Evolutionary conservation across 768 basidiomycete genomes (phyloP).

Genomic region (Lepiota brunneoincarnata): DNA sequence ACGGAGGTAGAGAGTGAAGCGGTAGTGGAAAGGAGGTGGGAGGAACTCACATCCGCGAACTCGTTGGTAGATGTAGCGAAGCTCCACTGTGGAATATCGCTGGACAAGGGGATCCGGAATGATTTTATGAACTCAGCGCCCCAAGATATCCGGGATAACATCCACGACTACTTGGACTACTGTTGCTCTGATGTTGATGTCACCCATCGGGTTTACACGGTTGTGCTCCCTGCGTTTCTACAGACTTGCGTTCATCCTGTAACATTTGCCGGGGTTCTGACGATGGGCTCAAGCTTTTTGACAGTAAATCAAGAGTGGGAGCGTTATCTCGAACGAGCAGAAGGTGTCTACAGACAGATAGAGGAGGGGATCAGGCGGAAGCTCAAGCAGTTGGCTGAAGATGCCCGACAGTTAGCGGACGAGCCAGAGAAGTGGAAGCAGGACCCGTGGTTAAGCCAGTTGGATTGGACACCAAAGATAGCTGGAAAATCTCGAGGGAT

Average conservation of each 20-base stretch:
- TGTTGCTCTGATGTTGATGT: constrained; percentile 83
- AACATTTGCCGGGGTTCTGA: constrained; percentile 85
- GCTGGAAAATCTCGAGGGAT: constrained; percentile 69
- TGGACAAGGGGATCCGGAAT: constrained; percentile 76
- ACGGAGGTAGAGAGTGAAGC: constrained; percentile 26
- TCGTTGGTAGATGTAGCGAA: constrained; percentile 90
- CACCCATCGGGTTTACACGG: constrained; percentile 78
- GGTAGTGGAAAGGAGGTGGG: constrained; percentile 70
- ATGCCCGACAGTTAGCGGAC: constrained; percentile 62
- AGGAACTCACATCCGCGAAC: constrained; percentile 89
- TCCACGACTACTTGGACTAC: constrained; percentile 78
- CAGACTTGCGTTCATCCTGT: constrained; percentile 87
- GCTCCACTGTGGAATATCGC: constrained; percentile 77
- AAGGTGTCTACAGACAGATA: constrained; percentile 64
- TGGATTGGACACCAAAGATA: constrained; percentile 94
- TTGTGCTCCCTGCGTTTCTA: constrained; percentile 80
- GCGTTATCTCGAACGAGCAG: constrained; percentile 74
- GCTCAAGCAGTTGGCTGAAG: constrained; percentile 66
- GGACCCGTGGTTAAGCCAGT: constrained; percentile 83
- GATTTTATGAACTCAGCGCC: constrained; percentile 73
- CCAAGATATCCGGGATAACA: constrained; percentile 58
- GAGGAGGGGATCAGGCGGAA: constrained; percentile 78
- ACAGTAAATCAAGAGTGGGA: constrained; percentile 92
- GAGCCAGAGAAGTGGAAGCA: constrained; percentile 53
- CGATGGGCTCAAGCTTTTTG: constrained; percentile 91